These are phyloP conservation scores for Dendrobium officinale DNA, from an alignment of 106 monocot species.

Conservation along the genomic window DNA sequence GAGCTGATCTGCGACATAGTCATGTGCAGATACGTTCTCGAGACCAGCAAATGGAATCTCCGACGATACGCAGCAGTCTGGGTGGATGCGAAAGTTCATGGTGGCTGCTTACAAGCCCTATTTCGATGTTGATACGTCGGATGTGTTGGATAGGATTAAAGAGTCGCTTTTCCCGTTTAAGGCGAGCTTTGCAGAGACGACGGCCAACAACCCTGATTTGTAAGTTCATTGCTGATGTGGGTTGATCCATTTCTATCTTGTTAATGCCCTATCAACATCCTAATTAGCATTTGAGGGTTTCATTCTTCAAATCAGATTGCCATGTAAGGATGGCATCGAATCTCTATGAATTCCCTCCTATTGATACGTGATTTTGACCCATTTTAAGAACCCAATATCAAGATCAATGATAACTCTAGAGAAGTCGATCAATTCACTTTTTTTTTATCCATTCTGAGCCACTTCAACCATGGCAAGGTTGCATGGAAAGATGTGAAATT, in stretches of 20 bases:
- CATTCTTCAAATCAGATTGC: background rate
- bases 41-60: slow-evolving; percentile 38
- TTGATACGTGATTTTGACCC: background rate
- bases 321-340: background rate
- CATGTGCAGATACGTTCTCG: slow-evolving; percentile 53
- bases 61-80: slow-evolving; percentile 25
- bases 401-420: background rate
- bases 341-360: background rate
- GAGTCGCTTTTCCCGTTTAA: slow-evolving; percentile 65
- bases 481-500: background rate
- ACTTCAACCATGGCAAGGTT: background rate
- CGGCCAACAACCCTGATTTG: slow-evolving; percentile 62
- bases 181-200: slow-evolving; percentile 58
- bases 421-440: background rate
- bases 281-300: background rate
- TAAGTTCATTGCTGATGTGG: slow-evolving; percentile 17
- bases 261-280: background rate
- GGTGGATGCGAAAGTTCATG: slow-evolving; percentile 51
- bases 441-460: background rate
- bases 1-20: background rate
- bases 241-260: background rate
- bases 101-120: slow-evolving; percentile 62
- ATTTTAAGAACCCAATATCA: background rate
- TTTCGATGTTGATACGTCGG: slow-evolving; percentile 68
- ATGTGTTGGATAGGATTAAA: slow-evolving; percentile 67